Evolutionary conservation across 164 flowering plant genomes (phyloP).

Genomic region (Chloranthus sessilifolius): DNA sequence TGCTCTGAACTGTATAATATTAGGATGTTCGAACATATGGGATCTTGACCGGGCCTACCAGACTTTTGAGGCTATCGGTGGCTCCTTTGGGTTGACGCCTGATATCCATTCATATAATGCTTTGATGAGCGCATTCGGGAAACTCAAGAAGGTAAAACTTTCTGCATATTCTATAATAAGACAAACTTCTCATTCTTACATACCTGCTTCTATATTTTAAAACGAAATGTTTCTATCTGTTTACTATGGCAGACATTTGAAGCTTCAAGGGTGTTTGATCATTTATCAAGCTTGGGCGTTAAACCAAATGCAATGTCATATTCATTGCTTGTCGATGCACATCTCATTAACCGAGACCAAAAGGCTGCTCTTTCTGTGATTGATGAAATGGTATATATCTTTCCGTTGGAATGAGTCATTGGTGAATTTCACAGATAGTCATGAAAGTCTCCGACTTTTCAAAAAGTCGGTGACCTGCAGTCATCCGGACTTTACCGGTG

Average conservation of each 20-base stretch:
- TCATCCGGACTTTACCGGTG: too few relatives aligned
- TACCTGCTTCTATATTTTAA: not conserved
- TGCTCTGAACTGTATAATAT: constrained; percentile 83
- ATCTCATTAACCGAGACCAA: constrained; percentile 68
- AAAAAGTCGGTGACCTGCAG: too few relatives aligned
- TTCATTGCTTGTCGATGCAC: constrained; percentile 82
- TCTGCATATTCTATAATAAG: not conserved
- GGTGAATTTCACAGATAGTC: too few relatives aligned
- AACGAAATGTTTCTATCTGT: not conserved
- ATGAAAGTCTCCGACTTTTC: too few relatives aligned
- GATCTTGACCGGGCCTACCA: constrained; percentile 95
- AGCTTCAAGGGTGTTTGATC: constrained; percentile 84
- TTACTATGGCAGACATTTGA: constrained; percentile 58
- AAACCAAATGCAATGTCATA: constrained; percentile 80
- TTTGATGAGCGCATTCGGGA: constrained; percentile 84
- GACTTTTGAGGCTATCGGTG: constrained; percentile 77
- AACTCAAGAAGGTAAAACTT: constrained; percentile 64
- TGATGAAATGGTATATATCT: constrained; percentile 64
- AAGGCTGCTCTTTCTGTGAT: constrained; percentile 70
- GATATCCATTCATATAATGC: constrained; percentile 91
- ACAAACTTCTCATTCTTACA: not conserved
- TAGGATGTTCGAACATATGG: constrained; percentile 96
- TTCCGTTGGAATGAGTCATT: too few relatives aligned
- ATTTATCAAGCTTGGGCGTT: constrained; percentile 60
- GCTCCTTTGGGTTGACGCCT: constrained; percentile 66